Evolutionary conservation across 441 rosid species (phyloP).

Genomic region (Brassica hybrid): DNA sequence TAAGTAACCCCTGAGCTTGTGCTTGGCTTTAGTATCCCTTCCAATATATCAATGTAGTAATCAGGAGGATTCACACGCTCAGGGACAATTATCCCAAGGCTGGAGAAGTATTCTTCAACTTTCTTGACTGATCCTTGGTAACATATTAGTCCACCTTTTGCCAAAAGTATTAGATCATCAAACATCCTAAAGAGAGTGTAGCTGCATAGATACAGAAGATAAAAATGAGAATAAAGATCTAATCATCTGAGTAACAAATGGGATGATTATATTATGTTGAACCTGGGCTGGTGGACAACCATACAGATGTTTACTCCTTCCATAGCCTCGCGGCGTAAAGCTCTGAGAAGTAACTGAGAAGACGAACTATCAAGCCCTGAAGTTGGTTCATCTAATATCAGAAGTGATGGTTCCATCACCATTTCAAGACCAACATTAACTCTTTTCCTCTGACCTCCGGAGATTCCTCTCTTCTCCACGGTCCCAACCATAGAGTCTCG

Average conservation of each 20-base stretch:
- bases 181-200: conserved; percentile 92
- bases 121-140: conserved; percentile 93
- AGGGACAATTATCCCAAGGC: conserved; percentile 83
- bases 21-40: conserved; percentile 78
- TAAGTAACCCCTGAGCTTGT: conserved; percentile 57
- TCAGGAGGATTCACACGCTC: conserved; percentile 97
- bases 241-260: background rate
- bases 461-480: conserved; percentile 94
- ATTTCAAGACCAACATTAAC: conserved; percentile 98
- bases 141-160: conserved; percentile 90
- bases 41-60: conserved; percentile 93
- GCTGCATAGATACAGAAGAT: conserved; percentile 49
- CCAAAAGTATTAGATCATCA: conserved; percentile 94
- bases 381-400: conserved; percentile 97
- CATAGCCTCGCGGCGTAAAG: conserved; percentile 98
- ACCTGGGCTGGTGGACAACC: conserved; percentile 99
- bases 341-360: conserved; percentile 85
- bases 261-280: conserved; percentile 6
- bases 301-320: conserved; percentile 97
- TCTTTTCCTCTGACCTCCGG: conserved; percentile 98
- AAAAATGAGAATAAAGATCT: conserved; percentile 9
- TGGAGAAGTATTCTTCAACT: conserved; percentile 82
- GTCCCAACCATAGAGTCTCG: conserved; percentile 94
- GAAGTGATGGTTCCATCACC: conserved; percentile 99
- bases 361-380: conserved; percentile 99